Base-by-base conservation (phyloP, 306 rosid species). In the Bauhinia variegata region DNA sequence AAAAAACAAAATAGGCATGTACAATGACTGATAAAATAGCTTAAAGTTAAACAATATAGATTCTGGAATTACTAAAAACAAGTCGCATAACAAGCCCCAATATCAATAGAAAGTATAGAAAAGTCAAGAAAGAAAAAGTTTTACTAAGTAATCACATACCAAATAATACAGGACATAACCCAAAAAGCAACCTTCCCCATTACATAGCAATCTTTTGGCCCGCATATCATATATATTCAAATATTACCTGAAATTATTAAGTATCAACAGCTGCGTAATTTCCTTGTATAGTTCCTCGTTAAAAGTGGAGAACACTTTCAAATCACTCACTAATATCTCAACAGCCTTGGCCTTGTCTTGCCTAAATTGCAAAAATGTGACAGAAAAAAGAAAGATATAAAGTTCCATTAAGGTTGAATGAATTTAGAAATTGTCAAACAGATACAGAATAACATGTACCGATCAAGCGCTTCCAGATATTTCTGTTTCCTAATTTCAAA, bases 401-500 rank as follows among this genome's bases (percentile, higher is more conserved):
- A 70, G 34, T 56, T 58, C 42, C 55, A 58, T 8, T 11, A 76
- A 71, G 11, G 15, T 30, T 6, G 72, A 49, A 58, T 54, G 16
- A 37, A 43, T 12, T 30, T 28, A 15, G 59, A 55, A 68, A 41
- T 14, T 5, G 47, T 48, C 31, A 54, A 70, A 76, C 54, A 13
- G 54, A 44, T 78, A 23, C 13, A 33, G 43, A 47, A 33, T 43
- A 53, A 70, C 53, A 57, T 65, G 56, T 88, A 91, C 97, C 91
- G 79, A 85, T 91, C 97, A 34, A 91, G 96, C 36, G 96, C 97
- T 88, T 91, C 96, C 13, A 91, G 89, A 76, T 88, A 91, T 69
- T 91, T 91, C 71, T 91, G 97, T 85, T 91, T 91, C 79, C 91
- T 81, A 75, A 91, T 83, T 72, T 91, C 97, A 67, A 88, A 91